Percentiles rank a stretch among this genome's conserved stretches.
These are phyloP conservation scores for Colletotrichum chlorophyti DNA, from an alignment of 2,329 filamentous ascomycete species.

Conservation along the genomic window DNA sequence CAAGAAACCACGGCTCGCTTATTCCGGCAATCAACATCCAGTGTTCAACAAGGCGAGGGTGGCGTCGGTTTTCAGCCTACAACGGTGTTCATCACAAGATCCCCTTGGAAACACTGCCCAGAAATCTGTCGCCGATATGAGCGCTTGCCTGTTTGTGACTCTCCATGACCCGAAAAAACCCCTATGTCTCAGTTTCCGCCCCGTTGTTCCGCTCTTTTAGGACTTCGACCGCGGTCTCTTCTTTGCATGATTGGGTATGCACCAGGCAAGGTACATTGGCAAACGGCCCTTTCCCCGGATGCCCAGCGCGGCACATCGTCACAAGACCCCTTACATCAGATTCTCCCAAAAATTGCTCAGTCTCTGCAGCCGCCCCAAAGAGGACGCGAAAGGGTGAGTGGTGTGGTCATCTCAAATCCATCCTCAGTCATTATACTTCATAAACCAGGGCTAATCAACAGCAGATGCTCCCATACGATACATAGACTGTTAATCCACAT, in stretches of 20 bases:
- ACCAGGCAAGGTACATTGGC: background rate
- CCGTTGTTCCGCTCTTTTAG: too few relatives aligned
- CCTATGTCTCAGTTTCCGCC: background rate
- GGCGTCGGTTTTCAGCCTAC: background rate
- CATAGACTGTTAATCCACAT: background rate
- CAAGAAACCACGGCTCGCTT: background rate
- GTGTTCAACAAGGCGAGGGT: slow-evolving; percentile 4
- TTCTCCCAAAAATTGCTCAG: background rate
- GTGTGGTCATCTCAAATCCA: slow-evolving; percentile 5
- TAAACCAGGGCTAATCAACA: too few relatives aligned
- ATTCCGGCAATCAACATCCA: background rate
- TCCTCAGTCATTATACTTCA: too few relatives aligned
- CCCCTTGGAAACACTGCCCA: background rate
- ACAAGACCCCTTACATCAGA: slow-evolving; percentile 5
- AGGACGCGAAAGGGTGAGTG: background rate
- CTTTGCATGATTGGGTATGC: background rate
- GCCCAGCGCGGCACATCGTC: slow-evolving; percentile 2
- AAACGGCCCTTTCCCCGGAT: background rate
- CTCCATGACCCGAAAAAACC: background rate
- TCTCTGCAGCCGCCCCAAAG: background rate
- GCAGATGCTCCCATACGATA: background rate
- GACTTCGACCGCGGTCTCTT: too few relatives aligned
- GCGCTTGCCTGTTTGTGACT: too few relatives aligned
- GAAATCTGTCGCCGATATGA: background rate
- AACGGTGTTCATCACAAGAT: slow-evolving; percentile 8